These are phyloP conservation scores for Aspergillus sp. DNA, from an alignment of 2,329 filamentous ascomycete species.

Conservation along the genomic window DNA sequence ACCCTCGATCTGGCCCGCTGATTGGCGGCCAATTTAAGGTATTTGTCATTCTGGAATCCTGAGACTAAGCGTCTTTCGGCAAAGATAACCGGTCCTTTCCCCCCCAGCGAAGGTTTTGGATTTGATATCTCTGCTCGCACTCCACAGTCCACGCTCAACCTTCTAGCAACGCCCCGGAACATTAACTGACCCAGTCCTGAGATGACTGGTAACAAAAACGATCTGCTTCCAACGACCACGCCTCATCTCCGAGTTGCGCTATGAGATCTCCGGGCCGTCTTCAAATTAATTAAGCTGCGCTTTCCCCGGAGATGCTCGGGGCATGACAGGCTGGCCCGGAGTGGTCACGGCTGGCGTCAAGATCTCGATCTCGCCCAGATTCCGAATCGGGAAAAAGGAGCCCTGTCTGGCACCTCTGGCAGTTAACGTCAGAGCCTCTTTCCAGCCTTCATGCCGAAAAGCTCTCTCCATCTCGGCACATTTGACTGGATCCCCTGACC, in stretches of 20 bases:
- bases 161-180: neutral
- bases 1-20: neutral
- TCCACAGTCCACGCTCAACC: neutral
- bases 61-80: constrained; percentile 8
- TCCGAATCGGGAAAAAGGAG: neutral
- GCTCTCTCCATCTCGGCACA: no score
- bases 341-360: neutral
- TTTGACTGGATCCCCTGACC: no score
- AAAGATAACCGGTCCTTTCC: constrained; percentile 17
- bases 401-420: neutral
- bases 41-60: constrained; percentile 24
- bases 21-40: constrained; percentile 24
- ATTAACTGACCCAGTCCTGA: constrained; percentile 5
- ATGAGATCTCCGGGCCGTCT: no score
- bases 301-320: no score
- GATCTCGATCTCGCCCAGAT: neutral
- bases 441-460: neutral
- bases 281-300: no score
- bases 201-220: no score
- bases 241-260: no score
- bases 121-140: neutral
- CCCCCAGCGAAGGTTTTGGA: neutral
- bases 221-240: no score
- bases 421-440: constrained; percentile 2
- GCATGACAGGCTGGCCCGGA: no score